Percentiles rank a stretch among this genome's conserved stretches.
These are phyloP conservation scores for Tuber indicum DNA, from an alignment of 495 filamentous ascomycete genomes.

Conservation along the genomic window DNA sequence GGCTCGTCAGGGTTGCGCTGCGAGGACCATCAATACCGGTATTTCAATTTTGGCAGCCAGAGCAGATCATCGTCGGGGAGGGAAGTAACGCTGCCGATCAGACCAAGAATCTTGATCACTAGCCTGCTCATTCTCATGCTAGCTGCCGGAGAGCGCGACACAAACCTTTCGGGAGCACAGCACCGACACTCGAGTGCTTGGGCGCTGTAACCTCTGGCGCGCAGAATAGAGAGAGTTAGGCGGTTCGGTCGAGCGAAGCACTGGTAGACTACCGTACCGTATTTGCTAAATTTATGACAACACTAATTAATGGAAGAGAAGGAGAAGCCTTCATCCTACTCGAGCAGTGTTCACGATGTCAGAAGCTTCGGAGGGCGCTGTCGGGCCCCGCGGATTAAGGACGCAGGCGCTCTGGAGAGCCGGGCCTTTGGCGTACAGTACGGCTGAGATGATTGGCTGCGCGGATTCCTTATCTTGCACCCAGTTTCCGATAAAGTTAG, in stretches of 20 bases:
- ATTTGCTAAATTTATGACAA: not conserved
- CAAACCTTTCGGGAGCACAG: not conserved
- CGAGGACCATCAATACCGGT: not conserved
- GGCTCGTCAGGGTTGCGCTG: not conserved
- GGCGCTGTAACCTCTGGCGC: not conserved
- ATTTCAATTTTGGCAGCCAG: not conserved
- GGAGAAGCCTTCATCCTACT: not conserved
- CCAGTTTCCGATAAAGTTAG: constrained; percentile 23
- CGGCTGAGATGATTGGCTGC: constrained; percentile 20
- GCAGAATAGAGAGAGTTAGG: not conserved
- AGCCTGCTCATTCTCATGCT: not conserved
- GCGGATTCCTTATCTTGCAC: constrained; percentile 33
- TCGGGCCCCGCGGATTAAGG: not conserved
- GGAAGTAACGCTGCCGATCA: not conserved
- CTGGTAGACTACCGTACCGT: not conserved
- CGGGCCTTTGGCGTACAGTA: not conserved
- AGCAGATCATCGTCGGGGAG: not conserved
- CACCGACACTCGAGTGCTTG: not conserved
- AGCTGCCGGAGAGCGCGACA: not conserved
- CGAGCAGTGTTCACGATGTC: not conserved
- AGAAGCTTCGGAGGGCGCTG: not conserved
- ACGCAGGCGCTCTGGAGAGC: not conserved
- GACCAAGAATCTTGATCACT: not conserved
- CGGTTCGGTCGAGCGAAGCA: not conserved
- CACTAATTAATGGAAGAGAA: not conserved